Evolutionary conservation across 2,329 filamentous ascomycete species (phyloP), one percentile per base, ranked within the genome.

Genomic region (Scytalidium lignicola): DNA sequence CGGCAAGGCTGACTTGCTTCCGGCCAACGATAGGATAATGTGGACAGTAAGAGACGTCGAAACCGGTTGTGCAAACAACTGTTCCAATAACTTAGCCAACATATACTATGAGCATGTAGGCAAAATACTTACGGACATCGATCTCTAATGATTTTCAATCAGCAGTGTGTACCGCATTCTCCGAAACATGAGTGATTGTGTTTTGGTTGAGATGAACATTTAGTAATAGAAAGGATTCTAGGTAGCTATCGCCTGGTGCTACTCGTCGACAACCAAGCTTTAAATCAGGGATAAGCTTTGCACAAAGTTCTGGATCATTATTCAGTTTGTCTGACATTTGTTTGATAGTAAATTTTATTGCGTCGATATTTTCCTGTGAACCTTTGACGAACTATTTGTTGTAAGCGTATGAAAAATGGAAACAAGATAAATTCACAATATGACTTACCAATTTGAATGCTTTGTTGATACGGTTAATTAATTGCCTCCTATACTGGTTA

Each of bases 261-360:
- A 84, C 83, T 32, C 81, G 82, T 43, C 82, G 88, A 3, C 90
- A 96, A 60, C 92, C 92, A 3, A 96, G 22, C n/a, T 3, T 65
- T 64, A 69, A 75, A 41, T 58, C 57, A 15, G 67, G 67, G 40
- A 70, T 65, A 49, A 68, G 63, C 43, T 65, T 65, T 47, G 65
- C 58, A 58, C 26, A 39, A 19, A 46, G 19, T 20, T 40, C 26
- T n/a, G 29, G 44, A 13, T 28, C 7, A 13, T 13, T 13, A 7
- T 28, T 28, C 7, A 28, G 26, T 7, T 13, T 7, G 13, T 28
- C 26, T 28, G 7, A 13, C 26, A 28, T 28, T 13, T 7, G 7
- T 13, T 28, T 13, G 7, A 7, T 28, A 7, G 26, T 28, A 7
- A 7, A 7, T 28, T 28, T 7, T 13, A 28, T 28, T 28, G 26